Conservation (phyloP, 305 asterid species). For the Fraxinus latifolia region DNA sequence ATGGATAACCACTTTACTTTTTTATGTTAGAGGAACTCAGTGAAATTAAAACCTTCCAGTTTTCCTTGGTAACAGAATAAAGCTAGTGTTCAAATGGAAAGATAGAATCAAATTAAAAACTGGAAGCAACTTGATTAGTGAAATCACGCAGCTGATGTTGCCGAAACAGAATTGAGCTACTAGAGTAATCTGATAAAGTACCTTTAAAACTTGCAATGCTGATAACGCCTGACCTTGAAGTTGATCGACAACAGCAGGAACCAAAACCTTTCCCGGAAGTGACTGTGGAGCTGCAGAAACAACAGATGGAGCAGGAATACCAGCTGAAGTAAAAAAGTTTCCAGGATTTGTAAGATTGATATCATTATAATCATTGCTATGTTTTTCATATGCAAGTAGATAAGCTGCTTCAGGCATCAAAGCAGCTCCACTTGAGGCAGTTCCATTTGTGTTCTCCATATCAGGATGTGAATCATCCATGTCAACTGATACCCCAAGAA, state of each 20-base stretch:
- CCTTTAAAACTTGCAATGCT: conserved; percentile 94
- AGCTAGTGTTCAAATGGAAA: not conserved
- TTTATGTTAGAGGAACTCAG: not conserved
- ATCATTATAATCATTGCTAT: conserved; percentile 37
- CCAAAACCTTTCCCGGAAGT: conserved; percentile 82
- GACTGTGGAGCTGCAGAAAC: conserved; percentile 69
- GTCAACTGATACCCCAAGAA: conserved; percentile 33
- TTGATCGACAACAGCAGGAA: conserved; percentile 87
- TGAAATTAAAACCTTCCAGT: not conserved
- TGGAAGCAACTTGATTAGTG: not conserved
- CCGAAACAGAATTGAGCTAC: conserved; percentile 14
- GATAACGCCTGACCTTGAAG: conserved; percentile 78
- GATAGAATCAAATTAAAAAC: not conserved
- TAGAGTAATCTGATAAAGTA: conserved; percentile 26
- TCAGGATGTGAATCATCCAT: conserved; percentile 32
- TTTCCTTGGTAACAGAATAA: not conserved
- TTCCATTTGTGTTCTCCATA: conserved; percentile 29
- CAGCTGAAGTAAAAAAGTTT: conserved; percentile 58
- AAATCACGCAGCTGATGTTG: conserved; percentile 1
- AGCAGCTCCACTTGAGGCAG: conserved; percentile 33
- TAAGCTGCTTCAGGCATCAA: conserved; percentile 31
- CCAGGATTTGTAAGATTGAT: conserved; percentile 42
- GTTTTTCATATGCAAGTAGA: conserved; percentile 30
- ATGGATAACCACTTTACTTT: not conserved
- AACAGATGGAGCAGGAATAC: conserved; percentile 89